Conservation (phyloP, 73 alveolate genomes). For the Tetrahymena borealis region DNA sequence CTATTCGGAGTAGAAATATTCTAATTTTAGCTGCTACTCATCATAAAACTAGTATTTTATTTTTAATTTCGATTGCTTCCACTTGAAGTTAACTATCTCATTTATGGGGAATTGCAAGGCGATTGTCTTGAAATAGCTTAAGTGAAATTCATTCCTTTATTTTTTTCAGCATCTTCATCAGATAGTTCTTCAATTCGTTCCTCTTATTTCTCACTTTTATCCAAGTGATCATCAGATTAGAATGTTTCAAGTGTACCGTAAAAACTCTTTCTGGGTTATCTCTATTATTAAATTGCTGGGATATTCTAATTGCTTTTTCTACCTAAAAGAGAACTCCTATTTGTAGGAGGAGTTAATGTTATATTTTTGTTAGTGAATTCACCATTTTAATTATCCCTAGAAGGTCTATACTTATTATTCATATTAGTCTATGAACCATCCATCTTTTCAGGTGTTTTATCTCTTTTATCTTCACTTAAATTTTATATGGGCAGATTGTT, state of each 20-base stretch:
- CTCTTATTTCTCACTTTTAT: neutral
- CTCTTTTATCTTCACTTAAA: neutral
- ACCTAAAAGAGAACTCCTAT: neutral
- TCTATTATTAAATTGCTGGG: neutral
- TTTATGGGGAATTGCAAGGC: neutral
- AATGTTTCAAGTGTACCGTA: neutral
- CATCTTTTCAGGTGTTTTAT: neutral
- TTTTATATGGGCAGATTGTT: neutral
- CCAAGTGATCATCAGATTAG: neutral
- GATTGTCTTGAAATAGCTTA: neutral
- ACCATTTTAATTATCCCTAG: neutral
- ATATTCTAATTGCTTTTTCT: neutral
- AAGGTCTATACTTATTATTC: neutral
- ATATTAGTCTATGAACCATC: neutral
- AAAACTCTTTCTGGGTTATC: neutral
- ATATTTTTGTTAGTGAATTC: neutral
- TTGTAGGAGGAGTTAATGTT: neutral
- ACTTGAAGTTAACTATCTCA: neutral
- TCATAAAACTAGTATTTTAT: neutral
- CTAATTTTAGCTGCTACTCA: neutral
- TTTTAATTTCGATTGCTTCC: neutral
- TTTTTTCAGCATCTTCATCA: neutral
- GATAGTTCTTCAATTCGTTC: neutral
- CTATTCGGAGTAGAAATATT: neutral
- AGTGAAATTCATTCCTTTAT: neutral